Conservation (phyloP, 176 grass and related monocot species). For the Oryza longistaminata region DNA sequence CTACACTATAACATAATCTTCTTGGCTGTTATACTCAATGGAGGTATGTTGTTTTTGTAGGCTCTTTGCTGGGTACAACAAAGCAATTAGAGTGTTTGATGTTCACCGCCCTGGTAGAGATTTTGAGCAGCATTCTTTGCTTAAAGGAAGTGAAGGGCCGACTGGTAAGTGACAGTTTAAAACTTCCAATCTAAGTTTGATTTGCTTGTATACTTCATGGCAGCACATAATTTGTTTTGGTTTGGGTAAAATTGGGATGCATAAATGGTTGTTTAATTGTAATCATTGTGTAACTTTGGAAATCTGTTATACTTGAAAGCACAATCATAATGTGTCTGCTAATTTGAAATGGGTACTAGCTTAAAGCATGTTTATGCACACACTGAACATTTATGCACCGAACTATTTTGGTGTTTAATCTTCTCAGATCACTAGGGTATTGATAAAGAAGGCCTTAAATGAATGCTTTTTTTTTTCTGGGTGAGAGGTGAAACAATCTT, state of each 20-base stretch:
- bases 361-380: constrained; percentile 7
- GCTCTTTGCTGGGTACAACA: constrained; percentile 98
- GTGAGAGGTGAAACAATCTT: not conserved
- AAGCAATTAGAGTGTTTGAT: constrained; percentile 90
- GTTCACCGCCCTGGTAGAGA: constrained; percentile 94
- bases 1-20: constrained; percentile 9
- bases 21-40: constrained; percentile 15
- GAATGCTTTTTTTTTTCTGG: not conserved
- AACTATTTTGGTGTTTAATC: not conserved
- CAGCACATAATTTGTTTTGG: not conserved
- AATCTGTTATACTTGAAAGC: not conserved
- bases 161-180: constrained; percentile 57
- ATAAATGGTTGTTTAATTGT: not conserved
- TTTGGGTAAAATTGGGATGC: not conserved
- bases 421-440: constrained; percentile 29
- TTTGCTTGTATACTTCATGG: constrained; percentile 12
- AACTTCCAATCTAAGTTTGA: not conserved
- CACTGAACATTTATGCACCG: not conserved
- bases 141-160: constrained; percentile 66
- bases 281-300: not conserved
- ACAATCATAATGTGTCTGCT: not conserved
- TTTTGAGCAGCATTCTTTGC: constrained; percentile 77
- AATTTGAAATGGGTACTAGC: not conserved
- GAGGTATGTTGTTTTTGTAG: constrained; percentile 52
- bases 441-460: constrained; percentile 12